Percentiles rank a stretch among this genome's conserved stretches.
phyloP scores from a whole-genome alignment of 1,284 basidiomycete species.

The Blastosporella zonata region DNA sequence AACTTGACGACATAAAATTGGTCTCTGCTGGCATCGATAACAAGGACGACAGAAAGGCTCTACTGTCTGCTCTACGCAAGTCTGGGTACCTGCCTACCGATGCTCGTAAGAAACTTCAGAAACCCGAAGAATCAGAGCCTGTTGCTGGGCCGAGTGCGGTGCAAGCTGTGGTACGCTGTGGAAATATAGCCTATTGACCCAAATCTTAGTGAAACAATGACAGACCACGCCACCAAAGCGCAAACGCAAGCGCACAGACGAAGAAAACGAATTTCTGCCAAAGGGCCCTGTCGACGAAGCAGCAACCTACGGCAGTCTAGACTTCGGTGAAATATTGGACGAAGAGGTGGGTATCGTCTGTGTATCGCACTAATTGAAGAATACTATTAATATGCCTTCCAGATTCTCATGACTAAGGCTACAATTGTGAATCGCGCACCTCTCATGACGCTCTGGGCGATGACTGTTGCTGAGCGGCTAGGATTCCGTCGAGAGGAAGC shows the following conservation, averaged over 20 bases:
- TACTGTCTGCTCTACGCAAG: slow-evolving; percentile 63
- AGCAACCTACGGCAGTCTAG: slow-evolving; percentile 49
- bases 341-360: slow-evolving; percentile 53
- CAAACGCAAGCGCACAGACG: slow-evolving; percentile 52
- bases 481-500: slow-evolving; percentile 88
- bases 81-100: slow-evolving; percentile 47
- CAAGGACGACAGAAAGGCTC: slow-evolving; percentile 66
- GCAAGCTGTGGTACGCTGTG: slow-evolving; percentile 24
- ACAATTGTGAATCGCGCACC: slow-evolving; percentile 88
- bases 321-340: slow-evolving; percentile 71
- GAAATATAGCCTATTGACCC: neutral
- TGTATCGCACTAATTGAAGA: neutral
- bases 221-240: slow-evolving; percentile 46
- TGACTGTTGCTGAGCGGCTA: slow-evolving; percentile 78
- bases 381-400: neutral
- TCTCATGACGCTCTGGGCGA: slow-evolving; percentile 92
- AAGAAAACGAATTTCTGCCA: slow-evolving; percentile 62
- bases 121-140: slow-evolving; percentile 15
- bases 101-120: slow-evolving; percentile 22
- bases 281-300: slow-evolving; percentile 47
- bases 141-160: slow-evolving; percentile 26
- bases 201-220: neutral
- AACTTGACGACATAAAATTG: slow-evolving; percentile 61
- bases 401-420: slow-evolving; percentile 61
- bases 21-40: slow-evolving; percentile 55